Conservation (phyloP, 352 stramenopile species). For the Globisporangium cederbergense region DNA sequence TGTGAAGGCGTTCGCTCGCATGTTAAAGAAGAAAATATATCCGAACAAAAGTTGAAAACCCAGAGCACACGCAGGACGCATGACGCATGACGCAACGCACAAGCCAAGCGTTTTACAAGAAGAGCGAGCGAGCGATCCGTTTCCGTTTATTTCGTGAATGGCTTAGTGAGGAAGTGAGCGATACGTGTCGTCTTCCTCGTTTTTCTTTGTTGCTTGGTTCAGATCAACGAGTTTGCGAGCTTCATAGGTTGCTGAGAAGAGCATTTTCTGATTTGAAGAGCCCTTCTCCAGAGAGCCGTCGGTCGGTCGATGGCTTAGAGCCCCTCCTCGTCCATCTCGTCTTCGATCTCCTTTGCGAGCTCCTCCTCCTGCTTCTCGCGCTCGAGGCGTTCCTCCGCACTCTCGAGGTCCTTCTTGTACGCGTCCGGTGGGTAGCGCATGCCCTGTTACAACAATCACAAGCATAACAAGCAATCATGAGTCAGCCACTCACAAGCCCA, state of each 20-base stretch:
- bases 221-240: too few relatives aligned
- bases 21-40: conserved; percentile 12
- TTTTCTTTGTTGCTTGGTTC: too few relatives aligned
- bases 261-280: not conserved
- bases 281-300: not conserved
- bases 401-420: conserved; percentile 97
- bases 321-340: conserved; percentile 93
- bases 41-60: conserved; percentile 3
- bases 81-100: not conserved
- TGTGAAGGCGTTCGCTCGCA: not conserved
- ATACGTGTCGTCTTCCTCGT: too few relatives aligned
- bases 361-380: conserved; percentile 93
- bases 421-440: conserved; percentile 98
- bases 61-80: not conserved
- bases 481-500: not conserved
- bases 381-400: conserved; percentile 87
- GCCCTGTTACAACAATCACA: conserved; percentile 25
- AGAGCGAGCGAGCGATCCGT: too few relatives aligned
- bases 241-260: not conserved
- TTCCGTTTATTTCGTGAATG: too few relatives aligned
- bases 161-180: too few relatives aligned
- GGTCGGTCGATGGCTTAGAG: conserved; percentile 28
- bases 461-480: not conserved
- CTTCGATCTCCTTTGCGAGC: conserved; percentile 96
- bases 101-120: too few relatives aligned